Evolutionary conservation across 1,284 basidiomycete genomes (phyloP).

Genomic region (Ceratobasidium sp.): DNA sequence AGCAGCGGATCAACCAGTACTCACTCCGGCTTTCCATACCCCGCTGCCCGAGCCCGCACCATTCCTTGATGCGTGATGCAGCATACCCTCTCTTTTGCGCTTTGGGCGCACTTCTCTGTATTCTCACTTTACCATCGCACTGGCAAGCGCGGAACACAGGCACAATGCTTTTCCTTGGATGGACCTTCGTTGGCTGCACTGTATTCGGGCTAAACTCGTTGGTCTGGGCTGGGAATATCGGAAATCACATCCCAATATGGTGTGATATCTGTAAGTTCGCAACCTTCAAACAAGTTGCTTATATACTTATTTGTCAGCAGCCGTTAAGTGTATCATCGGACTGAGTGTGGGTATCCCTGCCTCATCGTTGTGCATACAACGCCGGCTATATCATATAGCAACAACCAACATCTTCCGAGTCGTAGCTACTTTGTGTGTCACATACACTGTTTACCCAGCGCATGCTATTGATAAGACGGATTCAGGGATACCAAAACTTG

Average conservation of each 20-base stretch:
- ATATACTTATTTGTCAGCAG: constrained; percentile 54
- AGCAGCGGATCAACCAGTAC: too few relatives aligned
- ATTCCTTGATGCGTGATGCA: not conserved
- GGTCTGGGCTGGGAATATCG: constrained; percentile 3
- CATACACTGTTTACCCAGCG: too few relatives aligned
- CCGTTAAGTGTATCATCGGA: constrained; percentile 56
- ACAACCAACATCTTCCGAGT: constrained; percentile 53
- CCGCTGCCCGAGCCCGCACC: not conserved
- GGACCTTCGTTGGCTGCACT: not conserved
- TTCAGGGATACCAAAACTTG: constrained; percentile 44
- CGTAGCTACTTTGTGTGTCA: not conserved
- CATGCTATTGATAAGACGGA: not conserved
- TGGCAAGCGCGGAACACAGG: not conserved
- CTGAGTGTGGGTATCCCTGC: constrained; percentile 60
- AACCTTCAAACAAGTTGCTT: not conserved
- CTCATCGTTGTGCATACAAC: constrained; percentile 64
- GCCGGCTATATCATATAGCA: constrained; percentile 65
- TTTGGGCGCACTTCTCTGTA: not conserved
- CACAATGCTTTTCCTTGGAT: constrained; percentile 1
- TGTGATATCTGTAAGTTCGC: constrained; percentile 3
- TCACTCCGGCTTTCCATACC: too few relatives aligned
- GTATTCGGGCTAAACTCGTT: not conserved
- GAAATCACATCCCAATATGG: not conserved
- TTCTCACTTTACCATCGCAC: not conserved
- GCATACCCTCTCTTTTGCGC: not conserved